Evolutionary conservation across 495 filamentous ascomycete genomes (phyloP).

Genomic region (Aspergillus avenaceus): DNA sequence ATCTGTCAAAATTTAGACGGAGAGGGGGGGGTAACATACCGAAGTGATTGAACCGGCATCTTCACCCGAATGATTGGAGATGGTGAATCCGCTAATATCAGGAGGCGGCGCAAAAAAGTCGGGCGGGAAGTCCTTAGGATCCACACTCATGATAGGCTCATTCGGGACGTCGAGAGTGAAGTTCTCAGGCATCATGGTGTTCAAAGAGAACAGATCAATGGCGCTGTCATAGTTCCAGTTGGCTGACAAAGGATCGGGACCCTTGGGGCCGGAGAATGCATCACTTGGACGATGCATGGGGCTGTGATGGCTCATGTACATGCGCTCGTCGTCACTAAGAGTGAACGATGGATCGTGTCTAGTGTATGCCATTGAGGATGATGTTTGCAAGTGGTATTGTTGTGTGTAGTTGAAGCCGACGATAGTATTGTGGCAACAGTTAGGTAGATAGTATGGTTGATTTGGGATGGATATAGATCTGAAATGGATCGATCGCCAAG

Average conservation of each 20-base stretch:
- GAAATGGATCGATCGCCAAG: background rate
- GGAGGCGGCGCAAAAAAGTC: slow-evolving; percentile 30
- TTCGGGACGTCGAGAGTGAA: slow-evolving; percentile 34
- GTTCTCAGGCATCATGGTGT: slow-evolving; percentile 32
- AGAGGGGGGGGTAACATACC: slow-evolving; percentile 19
- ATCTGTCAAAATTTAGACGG: background rate
- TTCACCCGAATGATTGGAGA: slow-evolving; percentile 29
- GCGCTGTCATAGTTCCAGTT: slow-evolving; percentile 42
- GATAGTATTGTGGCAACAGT: background rate
- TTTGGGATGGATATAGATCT: slow-evolving; percentile 1
- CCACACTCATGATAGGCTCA: slow-evolving; percentile 23
- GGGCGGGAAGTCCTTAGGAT: slow-evolving; percentile 34
- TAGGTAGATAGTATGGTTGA: background rate
- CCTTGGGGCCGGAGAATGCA: slow-evolving; percentile 8
- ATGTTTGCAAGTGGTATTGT: background rate
- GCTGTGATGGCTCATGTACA: slow-evolving; percentile 12
- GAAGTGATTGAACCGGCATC: slow-evolving; percentile 33
- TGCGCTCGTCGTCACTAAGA: slow-evolving; percentile 9
- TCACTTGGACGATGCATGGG: slow-evolving; percentile 9
- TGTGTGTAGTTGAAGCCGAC: background rate
- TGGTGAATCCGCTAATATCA: slow-evolving; percentile 35
- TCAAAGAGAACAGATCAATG: slow-evolving; percentile 38
- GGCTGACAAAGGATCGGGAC: slow-evolving; percentile 35
- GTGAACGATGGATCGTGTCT: slow-evolving; percentile 6
- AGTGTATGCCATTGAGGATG: slow-evolving; percentile 8